These are phyloP conservation scores for Phytophthora palmivora DNA, from an alignment of 352 stramenopile species.

Conservation along the genomic window DNA sequence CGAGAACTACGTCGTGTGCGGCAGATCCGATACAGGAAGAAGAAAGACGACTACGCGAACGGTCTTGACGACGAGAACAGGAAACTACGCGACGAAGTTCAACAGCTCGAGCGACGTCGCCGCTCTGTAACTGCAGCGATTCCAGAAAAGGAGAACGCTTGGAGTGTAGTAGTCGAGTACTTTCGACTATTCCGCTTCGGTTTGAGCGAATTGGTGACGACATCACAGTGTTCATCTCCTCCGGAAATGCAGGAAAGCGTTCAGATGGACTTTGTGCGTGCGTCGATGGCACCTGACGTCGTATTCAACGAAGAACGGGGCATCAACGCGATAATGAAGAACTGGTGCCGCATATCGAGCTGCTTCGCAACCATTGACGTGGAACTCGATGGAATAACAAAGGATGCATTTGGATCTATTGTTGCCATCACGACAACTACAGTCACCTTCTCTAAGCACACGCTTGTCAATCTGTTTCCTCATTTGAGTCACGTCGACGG, in stretches of 20 bases:
- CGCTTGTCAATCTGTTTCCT: slow-evolving; percentile 12
- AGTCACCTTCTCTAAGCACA: slow-evolving; percentile 13
- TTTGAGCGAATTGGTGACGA: slow-evolving; percentile 5
- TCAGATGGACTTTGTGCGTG: slow-evolving; percentile 11
- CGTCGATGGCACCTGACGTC: slow-evolving; percentile 8
- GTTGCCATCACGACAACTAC: neutral
- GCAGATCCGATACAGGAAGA: slow-evolving; percentile 22
- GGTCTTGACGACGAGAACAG: neutral
- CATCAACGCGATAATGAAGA: slow-evolving; percentile 6
- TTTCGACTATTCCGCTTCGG: neutral
- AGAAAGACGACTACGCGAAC: neutral
- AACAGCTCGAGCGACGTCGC: neutral
- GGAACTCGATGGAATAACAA: slow-evolving; percentile 13
- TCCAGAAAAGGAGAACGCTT: neutral
- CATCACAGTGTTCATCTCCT: neutral
- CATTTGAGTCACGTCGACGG: neutral
- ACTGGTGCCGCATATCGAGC: slow-evolving; percentile 14
- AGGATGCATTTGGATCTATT: neutral
- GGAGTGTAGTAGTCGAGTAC: slow-evolving; percentile 10
- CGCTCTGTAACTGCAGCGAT: neutral
- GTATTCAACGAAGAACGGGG: slow-evolving; percentile 8
- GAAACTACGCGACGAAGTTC: slow-evolving; percentile 3
- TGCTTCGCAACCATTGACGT: slow-evolving; percentile 17
- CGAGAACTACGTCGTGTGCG: neutral
- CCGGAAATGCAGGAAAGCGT: neutral